A percentile compares a stretch with the other conserved stretches of the same genome.
Evolutionary conservation across 371 early-diverging fungal genomes (phyloP).

Genomic region (Scutellospora calospora): DNA sequence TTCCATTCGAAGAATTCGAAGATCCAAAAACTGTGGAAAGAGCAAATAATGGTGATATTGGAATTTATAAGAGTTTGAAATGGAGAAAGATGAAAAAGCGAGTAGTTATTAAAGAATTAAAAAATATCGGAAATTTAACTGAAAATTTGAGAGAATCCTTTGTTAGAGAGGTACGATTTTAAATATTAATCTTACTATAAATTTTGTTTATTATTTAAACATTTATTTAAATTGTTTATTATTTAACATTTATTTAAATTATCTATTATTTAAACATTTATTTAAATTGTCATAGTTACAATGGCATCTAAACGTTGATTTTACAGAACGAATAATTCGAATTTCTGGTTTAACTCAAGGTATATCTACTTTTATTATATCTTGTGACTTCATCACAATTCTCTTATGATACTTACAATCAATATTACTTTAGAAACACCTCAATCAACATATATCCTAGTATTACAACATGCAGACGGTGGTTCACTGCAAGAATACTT

Average conservation of each 20-base stretch:
- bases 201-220: not conserved
- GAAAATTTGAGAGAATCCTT: not conserved
- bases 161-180: not conserved
- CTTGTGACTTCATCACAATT: not conserved
- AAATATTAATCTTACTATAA: not conserved
- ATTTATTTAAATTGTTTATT: not conserved
- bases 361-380: not conserved
- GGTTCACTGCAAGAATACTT: not conserved
- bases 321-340: conserved; percentile 5
- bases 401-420: too few species aligned
- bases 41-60: not conserved
- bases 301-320: not conserved
- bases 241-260: not conserved
- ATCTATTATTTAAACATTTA: not conserved
- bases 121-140: not conserved
- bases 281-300: not conserved
- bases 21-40: too few species aligned
- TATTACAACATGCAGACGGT: conserved; percentile 11
- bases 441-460: not conserved
- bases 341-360: conserved; percentile 7
- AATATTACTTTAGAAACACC: too few species aligned
- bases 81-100: conserved; percentile 6
- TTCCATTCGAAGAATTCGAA: conserved; percentile 23
- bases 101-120: not conserved
- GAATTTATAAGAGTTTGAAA: not conserved